A percentile compares a stretch with the other conserved stretches of the same genome.
phyloP scores from a whole-genome alignment of 164 flowering plant genomes.

The Sedum album region DNA sequence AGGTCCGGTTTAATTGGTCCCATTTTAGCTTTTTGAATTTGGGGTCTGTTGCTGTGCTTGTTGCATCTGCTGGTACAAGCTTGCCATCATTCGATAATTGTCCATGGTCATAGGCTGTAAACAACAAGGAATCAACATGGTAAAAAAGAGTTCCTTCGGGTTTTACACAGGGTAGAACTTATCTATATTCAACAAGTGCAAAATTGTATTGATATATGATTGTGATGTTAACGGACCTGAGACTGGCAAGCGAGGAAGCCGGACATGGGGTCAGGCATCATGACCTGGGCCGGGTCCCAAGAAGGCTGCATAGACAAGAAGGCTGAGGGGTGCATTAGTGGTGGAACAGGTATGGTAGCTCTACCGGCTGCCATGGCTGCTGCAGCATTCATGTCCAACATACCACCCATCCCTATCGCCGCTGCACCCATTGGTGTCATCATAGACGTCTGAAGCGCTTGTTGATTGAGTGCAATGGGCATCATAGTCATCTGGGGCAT shows the following conservation, averaged over 20 bases:
- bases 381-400: conserved; percentile 49
- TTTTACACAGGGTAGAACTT: background rate
- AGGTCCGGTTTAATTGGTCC: background rate
- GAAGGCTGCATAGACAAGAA: conserved; percentile 31
- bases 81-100: conserved; percentile 54
- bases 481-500: conserved; percentile 60
- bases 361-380: conserved; percentile 14
- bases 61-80: conserved; percentile 47
- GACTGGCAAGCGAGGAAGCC: conserved; percentile 46
- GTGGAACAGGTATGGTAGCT: conserved; percentile 36
- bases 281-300: conserved; percentile 32
- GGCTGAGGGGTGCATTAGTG: conserved; percentile 36
- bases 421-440: conserved; percentile 51
- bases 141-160: background rate
- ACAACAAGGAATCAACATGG: background rate
- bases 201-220: background rate
- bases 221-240: conserved; percentile 28
- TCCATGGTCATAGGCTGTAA: conserved; percentile 76
- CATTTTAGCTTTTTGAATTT: background rate
- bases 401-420: conserved; percentile 43
- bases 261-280: conserved; percentile 51
- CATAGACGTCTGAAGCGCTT: conserved; percentile 71
- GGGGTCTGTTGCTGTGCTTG: conserved; percentile 20
- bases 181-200: background rate
- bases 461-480: conserved; percentile 38